phyloP scores from a whole-genome alignment of 169 alveolate species.

The Eimeria falciformis region DNA sequence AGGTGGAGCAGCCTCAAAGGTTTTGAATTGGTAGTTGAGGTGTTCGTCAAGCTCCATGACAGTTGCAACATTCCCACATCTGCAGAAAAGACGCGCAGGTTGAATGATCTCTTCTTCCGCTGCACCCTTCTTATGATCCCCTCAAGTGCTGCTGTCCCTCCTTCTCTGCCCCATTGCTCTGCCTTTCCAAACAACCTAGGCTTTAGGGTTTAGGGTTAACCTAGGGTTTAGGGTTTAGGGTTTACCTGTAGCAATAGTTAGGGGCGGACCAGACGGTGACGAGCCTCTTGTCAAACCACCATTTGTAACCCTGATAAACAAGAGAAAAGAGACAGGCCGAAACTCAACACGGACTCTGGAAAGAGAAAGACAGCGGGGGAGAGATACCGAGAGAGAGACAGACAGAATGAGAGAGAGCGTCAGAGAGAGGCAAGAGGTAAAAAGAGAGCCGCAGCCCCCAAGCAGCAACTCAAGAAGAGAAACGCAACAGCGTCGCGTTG shows the following conservation, averaged over 20 bases:
- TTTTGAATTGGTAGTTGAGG: constrained; percentile 86
- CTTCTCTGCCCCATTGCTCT: too few relatives aligned
- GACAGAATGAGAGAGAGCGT: neutral
- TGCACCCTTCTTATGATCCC: too few relatives aligned
- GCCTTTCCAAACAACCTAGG: too few relatives aligned
- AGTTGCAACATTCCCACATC: constrained; percentile 94
- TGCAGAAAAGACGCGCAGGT: constrained; percentile 86
- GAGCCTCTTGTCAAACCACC: constrained; percentile 83
- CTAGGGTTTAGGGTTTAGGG: constrained; percentile 32
- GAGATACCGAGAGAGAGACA: neutral
- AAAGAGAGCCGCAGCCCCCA: neutral
- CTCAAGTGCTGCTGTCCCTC: too few relatives aligned
- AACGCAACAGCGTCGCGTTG: too few relatives aligned
- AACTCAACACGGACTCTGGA: neutral
- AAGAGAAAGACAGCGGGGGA: neutral
- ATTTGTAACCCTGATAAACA: constrained; percentile 80
- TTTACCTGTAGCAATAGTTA: constrained; percentile 95
- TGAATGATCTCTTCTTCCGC: too few relatives aligned
- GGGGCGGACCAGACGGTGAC: constrained; percentile 98
- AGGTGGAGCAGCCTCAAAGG: constrained; percentile 91
- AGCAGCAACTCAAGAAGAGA: too few relatives aligned
- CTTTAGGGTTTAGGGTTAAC: constrained; percentile 49
- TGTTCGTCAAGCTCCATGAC: constrained; percentile 94
- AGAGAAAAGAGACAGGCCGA: too few relatives aligned
- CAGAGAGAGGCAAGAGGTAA: neutral